Conservation (phyloP, 768 basidiomycete species). For the Mycena vitilis region DNA sequence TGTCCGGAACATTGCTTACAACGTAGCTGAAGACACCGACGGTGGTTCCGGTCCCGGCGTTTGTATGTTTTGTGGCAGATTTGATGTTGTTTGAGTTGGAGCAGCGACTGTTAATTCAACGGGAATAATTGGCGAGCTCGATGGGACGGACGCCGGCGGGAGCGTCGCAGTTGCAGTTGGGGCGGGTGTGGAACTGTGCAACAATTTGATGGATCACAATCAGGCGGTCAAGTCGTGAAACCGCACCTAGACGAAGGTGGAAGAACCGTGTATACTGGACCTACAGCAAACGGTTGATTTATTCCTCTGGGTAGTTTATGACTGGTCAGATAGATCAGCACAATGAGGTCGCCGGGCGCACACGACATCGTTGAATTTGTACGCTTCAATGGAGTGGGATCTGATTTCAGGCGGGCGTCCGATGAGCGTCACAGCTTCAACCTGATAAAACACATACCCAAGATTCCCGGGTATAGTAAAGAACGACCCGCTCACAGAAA, state of each 20-base stretch:
- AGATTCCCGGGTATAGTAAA: conserved; percentile 15
- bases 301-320: conserved; percentile 10
- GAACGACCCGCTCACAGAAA: conserved; percentile 29
- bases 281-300: conserved; percentile 16
- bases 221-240: neutral
- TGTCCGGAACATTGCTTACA: too few relatives aligned
- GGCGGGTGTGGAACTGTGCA: neutral
- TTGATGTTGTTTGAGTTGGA: neutral
- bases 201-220: neutral
- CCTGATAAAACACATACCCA: conserved; percentile 10
- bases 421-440: neutral
- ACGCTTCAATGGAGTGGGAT: conserved; percentile 25
- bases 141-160: neutral
- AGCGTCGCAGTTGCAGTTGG: neutral
- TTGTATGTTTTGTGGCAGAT: neutral
- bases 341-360: neutral
- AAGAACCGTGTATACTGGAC: conserved; percentile 26
- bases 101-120: neutral
- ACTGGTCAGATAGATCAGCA: neutral
- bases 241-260: neutral
- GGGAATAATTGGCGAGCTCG: neutral
- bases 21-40: too few relatives aligned
- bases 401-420: neutral
- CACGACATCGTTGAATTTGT: conserved; percentile 16
- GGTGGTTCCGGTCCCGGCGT: too few relatives aligned